Conservation (phyloP, 2,329 filamentous ascomycete genomes). For the Aphanocladium album region DNA sequence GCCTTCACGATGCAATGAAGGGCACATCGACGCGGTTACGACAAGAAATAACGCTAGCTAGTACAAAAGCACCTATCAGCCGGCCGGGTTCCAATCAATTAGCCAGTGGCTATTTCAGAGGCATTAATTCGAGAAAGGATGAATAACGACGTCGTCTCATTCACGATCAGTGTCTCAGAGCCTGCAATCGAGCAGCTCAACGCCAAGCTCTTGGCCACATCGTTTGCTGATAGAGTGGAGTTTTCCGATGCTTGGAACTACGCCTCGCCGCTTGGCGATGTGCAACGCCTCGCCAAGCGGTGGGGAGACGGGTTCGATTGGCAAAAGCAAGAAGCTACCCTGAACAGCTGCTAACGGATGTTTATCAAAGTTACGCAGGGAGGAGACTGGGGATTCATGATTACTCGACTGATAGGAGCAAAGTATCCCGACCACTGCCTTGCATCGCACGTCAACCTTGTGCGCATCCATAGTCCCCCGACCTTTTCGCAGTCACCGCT, state of each 20-base stretch:
- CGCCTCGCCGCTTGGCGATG: constrained; percentile 27
- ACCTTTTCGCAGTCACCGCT: constrained; percentile 39
- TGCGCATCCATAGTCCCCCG: constrained; percentile 42
- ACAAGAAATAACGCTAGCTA: no score
- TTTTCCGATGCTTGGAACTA: constrained; percentile 31
- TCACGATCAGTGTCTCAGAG: constrained; percentile 31
- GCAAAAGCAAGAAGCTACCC: constrained; percentile 50
- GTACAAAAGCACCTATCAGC: no score
- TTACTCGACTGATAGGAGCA: constrained; percentile 55
- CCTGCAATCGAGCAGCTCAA: constrained; percentile 24
- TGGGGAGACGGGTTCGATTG: constrained; percentile 54
- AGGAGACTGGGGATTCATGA: constrained; percentile 63
- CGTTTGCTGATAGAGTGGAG: constrained; percentile 26
- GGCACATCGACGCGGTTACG: background rate
- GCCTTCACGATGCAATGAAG: background rate
- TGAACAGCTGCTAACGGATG: constrained; percentile 47
- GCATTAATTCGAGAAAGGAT: background rate
- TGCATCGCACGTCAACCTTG: constrained; percentile 45
- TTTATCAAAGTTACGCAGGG: constrained; percentile 42
- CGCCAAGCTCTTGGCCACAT: constrained; percentile 26
- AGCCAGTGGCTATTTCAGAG: no score
- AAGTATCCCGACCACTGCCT: constrained; percentile 53
- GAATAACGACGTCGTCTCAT: constrained; percentile 25
- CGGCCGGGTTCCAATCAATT: no score
- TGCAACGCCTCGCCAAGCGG: constrained; percentile 30